Evolutionary conservation across 805 yeast species (phyloP).

Genomic region (Starmerella floricola): DNA sequence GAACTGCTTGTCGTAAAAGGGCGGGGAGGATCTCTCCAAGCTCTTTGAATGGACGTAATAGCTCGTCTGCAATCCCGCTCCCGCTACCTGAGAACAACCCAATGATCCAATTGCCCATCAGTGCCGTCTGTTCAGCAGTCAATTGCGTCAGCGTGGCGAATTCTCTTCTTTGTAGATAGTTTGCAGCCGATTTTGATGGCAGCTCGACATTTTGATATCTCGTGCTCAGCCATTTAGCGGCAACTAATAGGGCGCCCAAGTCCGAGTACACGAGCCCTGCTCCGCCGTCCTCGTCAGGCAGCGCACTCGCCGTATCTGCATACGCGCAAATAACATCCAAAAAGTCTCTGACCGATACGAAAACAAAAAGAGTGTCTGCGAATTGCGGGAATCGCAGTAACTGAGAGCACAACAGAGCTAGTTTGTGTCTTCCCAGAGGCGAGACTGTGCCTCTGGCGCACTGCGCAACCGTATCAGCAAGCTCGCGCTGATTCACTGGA

Average conservation of each 20-base stretch:
- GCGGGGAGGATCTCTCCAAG: constrained; percentile 52
- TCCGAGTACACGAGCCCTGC: constrained; percentile 13
- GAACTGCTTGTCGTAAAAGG: constrained; percentile 58
- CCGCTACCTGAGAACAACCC: constrained; percentile 77
- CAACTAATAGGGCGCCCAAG: constrained; percentile 10
- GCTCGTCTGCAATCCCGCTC: constrained; percentile 54
- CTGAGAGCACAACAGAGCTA: constrained; percentile 35
- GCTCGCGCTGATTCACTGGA: constrained; percentile 12
- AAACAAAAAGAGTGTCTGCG: constrained; percentile 36
- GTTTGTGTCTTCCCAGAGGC: constrained; percentile 6
- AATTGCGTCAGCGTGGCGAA: constrained; percentile 8
- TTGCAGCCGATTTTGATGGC: constrained; percentile 4
- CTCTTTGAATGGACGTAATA: constrained; percentile 57
- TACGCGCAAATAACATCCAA: constrained; percentile 38
- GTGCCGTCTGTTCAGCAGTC: constrained; percentile 20
- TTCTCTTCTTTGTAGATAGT: neutral
- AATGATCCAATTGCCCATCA: constrained; percentile 59
- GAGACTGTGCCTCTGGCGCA: constrained; percentile 6
- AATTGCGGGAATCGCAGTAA: constrained; percentile 35
- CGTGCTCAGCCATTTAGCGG: neutral
- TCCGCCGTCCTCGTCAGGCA: constrained; percentile 15
- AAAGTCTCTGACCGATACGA: constrained; percentile 35
- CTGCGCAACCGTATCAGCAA: constrained; percentile 9
- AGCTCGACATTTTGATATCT: neutral
- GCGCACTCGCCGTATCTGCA: constrained; percentile 13